Conservation (phyloP, 2,329 filamentous ascomycete genomes). For the Diaporthe sp. region DNA sequence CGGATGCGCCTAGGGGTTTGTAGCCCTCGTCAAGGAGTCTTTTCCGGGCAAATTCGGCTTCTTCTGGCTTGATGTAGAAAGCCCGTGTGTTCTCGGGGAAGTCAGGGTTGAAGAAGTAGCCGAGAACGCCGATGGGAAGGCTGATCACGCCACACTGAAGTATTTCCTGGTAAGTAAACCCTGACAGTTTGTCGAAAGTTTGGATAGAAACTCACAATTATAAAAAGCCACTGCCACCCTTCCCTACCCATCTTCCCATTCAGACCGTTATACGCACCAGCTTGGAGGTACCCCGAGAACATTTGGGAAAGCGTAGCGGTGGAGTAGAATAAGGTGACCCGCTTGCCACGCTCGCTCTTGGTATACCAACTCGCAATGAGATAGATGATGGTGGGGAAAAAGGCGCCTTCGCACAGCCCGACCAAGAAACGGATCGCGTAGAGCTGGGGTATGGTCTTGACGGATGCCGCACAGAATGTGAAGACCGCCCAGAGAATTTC, state of each 20-base stretch:
- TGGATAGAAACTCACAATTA: conserved; percentile 53
- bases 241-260: conserved; percentile 56
- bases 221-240: conserved; percentile 61
- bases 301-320: conserved; percentile 51
- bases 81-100: conserved; percentile 34
- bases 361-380: conserved; percentile 35
- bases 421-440: conserved; percentile 33
- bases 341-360: conserved; percentile 30
- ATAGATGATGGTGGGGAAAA: conserved; percentile 37
- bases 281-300: conserved; percentile 61
- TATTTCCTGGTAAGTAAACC: neutral
- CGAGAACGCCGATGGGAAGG: conserved; percentile 36
- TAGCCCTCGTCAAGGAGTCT: conserved; percentile 30
- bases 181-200: too few relatives aligned
- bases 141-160: conserved; percentile 36
- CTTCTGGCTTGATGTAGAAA: conserved; percentile 29
- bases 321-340: conserved; percentile 34
- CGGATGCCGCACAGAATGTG: conserved; percentile 33
- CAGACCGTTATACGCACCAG: conserved; percentile 59
- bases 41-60: conserved; percentile 27
- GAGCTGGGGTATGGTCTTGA: conserved; percentile 33
- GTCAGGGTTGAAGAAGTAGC: conserved; percentile 35
- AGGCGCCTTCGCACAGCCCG: conserved; percentile 32
- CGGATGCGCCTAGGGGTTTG: conserved; percentile 25
- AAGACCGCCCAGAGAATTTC: conserved; percentile 34